These are phyloP conservation scores for Lagenaria siceraria DNA, from an alignment of 306 rosid genomes.

Conservation along the genomic window DNA sequence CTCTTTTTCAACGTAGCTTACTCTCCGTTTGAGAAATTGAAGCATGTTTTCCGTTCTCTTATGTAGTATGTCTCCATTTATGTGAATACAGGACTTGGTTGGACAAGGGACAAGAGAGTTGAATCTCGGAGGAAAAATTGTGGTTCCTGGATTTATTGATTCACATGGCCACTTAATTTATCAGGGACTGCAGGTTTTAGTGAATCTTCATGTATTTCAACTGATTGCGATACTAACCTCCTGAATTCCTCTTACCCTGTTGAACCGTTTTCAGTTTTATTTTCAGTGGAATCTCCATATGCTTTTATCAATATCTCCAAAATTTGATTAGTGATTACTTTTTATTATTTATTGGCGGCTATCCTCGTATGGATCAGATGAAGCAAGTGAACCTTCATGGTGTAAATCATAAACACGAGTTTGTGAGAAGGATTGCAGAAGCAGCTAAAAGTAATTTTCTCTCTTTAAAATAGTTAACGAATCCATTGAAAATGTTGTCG, in stretches of 20 bases:
- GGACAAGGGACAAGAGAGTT: conserved; percentile 49
- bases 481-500: not conserved
- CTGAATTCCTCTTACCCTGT: not conserved
- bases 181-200: conserved; percentile 66
- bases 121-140: conserved; percentile 59
- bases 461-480: conserved; percentile 4
- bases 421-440: conserved; percentile 41
- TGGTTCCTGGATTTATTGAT: conserved; percentile 87
- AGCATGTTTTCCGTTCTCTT: not conserved
- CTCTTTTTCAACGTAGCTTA: not conserved
- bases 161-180: conserved; percentile 59
- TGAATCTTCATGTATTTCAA: not conserved
- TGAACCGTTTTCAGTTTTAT: not conserved
- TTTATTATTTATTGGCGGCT: not conserved
- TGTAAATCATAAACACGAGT: conserved; percentile 41
- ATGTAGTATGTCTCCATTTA: not conserved
- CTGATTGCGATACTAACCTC: not conserved
- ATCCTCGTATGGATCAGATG: conserved; percentile 36
- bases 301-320: not conserved
- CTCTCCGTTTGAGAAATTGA: not conserved
- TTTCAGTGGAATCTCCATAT: not conserved
- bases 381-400: conserved; percentile 45
- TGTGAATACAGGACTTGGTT: conserved; percentile 44
- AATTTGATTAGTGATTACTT: not conserved
- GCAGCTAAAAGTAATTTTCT: conserved; percentile 46